A percentile compares a stretch with the other conserved stretches of the same genome.
Conservation (phyloP, 1,139 yeast genomes). For the Kurtzmaniella quercitrusa region DNA sequence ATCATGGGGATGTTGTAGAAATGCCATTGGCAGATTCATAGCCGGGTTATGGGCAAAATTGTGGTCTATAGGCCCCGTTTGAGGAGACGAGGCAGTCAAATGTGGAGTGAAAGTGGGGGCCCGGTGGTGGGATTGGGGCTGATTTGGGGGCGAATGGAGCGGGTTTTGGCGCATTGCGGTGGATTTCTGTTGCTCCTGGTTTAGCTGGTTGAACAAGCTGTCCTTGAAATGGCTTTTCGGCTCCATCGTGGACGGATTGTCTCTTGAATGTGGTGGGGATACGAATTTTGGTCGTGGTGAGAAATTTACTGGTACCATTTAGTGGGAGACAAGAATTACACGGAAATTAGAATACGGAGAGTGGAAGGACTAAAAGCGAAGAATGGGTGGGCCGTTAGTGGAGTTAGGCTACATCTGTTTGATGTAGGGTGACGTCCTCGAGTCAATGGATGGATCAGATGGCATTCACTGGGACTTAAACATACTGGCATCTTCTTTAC, state of each 20-base stretch:
- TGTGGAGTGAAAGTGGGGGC: background rate
- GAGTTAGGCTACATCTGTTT: too few relatives aligned
- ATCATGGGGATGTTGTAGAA: constrained; percentile 9
- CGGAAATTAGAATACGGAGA: background rate
- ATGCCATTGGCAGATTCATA: constrained; percentile 2
- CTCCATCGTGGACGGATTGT: background rate
- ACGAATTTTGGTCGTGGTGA: background rate
- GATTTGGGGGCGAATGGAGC: background rate
- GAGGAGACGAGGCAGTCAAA: background rate
- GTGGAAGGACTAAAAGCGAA: background rate
- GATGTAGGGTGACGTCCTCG: too few relatives aligned
- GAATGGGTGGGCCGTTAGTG: background rate
- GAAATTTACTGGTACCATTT: background rate
- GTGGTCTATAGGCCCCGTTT: background rate
- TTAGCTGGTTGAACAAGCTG: constrained; percentile 25
- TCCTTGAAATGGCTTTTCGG: constrained; percentile 20
- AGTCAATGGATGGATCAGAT: too few relatives aligned
- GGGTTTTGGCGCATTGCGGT: background rate
- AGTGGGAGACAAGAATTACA: background rate
- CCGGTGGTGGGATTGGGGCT: background rate
- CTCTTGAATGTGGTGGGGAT: background rate
- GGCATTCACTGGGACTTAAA: too few relatives aligned
- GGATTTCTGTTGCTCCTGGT: background rate
- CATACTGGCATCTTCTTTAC: too few relatives aligned
- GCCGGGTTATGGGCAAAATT: constrained; percentile 4